These are phyloP conservation scores for Setomelanomma holmii DNA, from an alignment of 2,329 filamentous ascomycete genomes.

Conservation along the genomic window DNA sequence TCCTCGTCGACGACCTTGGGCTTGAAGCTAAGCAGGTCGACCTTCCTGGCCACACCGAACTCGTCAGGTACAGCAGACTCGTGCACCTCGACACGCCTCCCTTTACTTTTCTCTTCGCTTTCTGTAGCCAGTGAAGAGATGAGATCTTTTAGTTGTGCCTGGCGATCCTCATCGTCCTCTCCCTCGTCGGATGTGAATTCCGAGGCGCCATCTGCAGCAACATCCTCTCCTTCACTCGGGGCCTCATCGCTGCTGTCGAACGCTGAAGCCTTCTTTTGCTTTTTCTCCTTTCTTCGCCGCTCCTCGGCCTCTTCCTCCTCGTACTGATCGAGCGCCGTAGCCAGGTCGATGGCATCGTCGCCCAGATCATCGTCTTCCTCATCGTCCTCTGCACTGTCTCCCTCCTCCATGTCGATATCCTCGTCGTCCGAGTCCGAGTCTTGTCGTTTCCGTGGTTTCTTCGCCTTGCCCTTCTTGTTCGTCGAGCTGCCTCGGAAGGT, in stretches of 20 bases:
- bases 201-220: conserved; percentile 56
- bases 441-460: conserved; percentile 40
- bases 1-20: conserved; percentile 74
- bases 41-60: conserved; percentile 67
- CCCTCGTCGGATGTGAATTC: conserved; percentile 57
- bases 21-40: conserved; percentile 78
- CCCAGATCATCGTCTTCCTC: conserved; percentile 68
- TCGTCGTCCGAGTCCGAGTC: conserved; percentile 29
- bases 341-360: conserved; percentile 68
- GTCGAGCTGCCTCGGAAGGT: conserved; percentile 68
- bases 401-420: conserved; percentile 60
- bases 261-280: conserved; percentile 48
- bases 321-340: conserved; percentile 64
- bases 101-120: conserved; percentile 41
- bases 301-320: conserved; percentile 46
- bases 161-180: conserved; percentile 55
- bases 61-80: conserved; percentile 70
- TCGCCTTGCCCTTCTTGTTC: conserved; percentile 57
- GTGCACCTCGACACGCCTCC: conserved; percentile 55
- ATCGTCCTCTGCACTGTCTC: conserved; percentile 53
- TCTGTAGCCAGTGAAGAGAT: conserved; percentile 69
- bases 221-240: conserved; percentile 57
- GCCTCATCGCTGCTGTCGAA: conserved; percentile 61
- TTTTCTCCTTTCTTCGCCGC: conserved; percentile 30
- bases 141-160: conserved; percentile 71